Percentiles rank a stretch among this genome's conserved stretches.
Conservation (phyloP, 768 basidiomycete species). For the Auricularia sp. region DNA sequence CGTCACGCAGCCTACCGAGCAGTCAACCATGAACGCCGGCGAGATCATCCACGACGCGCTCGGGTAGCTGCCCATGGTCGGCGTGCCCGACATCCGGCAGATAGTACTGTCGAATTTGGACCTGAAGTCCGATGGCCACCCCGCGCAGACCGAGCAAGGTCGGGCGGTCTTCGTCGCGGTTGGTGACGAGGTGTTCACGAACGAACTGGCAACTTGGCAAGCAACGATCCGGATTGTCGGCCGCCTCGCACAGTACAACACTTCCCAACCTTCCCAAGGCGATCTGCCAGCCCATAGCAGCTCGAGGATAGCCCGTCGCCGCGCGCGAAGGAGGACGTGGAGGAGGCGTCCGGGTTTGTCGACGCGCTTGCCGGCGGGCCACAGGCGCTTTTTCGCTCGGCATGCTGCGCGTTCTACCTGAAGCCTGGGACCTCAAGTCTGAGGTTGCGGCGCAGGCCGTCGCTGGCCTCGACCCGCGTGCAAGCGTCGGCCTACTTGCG, state of each 20-base stretch:
- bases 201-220: constrained; percentile 41
- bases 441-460: constrained; percentile 73
- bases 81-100: constrained; percentile 73
- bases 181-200: constrained; percentile 93
- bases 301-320: constrained; percentile 86
- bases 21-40: constrained; percentile 91
- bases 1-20: constrained; percentile 89
- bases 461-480: no score
- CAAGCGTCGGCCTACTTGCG: no score
- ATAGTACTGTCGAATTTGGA: constrained; percentile 84
- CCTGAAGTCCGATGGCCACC: constrained; percentile 90
- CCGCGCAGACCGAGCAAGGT: constrained; percentile 97
- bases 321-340: constrained; percentile 37
- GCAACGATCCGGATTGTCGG: constrained; percentile 89
- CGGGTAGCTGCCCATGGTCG: constrained; percentile 89
- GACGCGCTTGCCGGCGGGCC: constrained; percentile 86
- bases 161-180: constrained; percentile 92
- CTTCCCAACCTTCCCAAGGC: constrained; percentile 95
- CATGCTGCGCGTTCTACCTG: constrained; percentile 85
- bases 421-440: constrained; percentile 79
- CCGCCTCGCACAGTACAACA: constrained; percentile 87
- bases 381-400: constrained; percentile 88
- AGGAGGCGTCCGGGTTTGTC: constrained; percentile 80
- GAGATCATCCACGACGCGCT: constrained; percentile 97
- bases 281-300: constrained; percentile 91